phyloP scores from a whole-genome alignment of 2,329 filamentous ascomycete species.

The Alternaria triticina region DNA sequence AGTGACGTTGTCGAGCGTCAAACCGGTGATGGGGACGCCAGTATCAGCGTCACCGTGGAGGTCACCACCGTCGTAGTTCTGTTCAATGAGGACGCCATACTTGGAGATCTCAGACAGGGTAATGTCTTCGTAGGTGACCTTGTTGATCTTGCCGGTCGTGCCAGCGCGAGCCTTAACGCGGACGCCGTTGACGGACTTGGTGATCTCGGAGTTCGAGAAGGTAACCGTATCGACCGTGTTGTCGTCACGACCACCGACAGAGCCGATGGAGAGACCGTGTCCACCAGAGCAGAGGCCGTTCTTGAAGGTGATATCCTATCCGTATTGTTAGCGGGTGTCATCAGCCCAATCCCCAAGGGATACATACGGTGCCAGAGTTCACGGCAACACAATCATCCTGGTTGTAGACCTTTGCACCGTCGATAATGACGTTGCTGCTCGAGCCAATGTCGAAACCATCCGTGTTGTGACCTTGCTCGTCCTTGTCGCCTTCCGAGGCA shows the following conservation, averaged over 20 bases:
- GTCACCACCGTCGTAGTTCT: slow-evolving; percentile 58
- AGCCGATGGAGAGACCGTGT: slow-evolving; percentile 66
- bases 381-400: slow-evolving; percentile 66
- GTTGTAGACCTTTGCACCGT: slow-evolving; percentile 59
- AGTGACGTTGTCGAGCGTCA: slow-evolving; percentile 51
- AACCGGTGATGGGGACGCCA: slow-evolving; percentile 54
- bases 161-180: slow-evolving; percentile 63
- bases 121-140: slow-evolving; percentile 56
- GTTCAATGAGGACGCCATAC: slow-evolving; percentile 56
- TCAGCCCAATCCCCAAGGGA: slow-evolving; percentile 1
- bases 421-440: slow-evolving; percentile 56
- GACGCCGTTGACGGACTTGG: slow-evolving; percentile 61
- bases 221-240: slow-evolving; percentile 61
- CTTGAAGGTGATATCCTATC: slow-evolving; percentile 39
- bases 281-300: slow-evolving; percentile 58
- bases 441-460: slow-evolving; percentile 63
- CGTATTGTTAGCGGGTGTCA: not conserved
- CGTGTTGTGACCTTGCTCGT: slow-evolving; percentile 55
- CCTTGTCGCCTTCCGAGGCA: slow-evolving; percentile 59
- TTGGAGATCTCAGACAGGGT: slow-evolving; percentile 51
- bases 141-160: slow-evolving; percentile 58
- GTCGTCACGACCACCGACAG: slow-evolving; percentile 60
- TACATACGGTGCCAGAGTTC: slow-evolving; percentile 57
- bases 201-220: slow-evolving; percentile 58
- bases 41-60: slow-evolving; percentile 53